Evolutionary conservation across 2,329 filamentous ascomycete species (phyloP).

Genomic region (Beauveria pseudobassiana): DNA sequence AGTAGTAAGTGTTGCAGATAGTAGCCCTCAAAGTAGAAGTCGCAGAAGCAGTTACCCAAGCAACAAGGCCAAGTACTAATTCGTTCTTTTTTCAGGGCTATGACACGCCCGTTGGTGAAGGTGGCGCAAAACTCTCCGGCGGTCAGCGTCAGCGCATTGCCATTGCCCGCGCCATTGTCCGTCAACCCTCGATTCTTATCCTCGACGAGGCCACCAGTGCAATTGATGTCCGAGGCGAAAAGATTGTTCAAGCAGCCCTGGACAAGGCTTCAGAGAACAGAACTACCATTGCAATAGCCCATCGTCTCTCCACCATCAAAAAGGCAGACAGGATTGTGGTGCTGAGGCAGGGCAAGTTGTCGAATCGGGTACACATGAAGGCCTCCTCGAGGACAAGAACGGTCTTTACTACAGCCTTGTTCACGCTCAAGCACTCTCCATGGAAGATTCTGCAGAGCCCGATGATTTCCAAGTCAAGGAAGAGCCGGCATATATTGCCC

Average conservation of each 20-base stretch:
- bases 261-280: slow-evolving; percentile 53
- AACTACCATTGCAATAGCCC: slow-evolving; percentile 68
- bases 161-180: slow-evolving; percentile 61
- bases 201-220: slow-evolving; percentile 73
- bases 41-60: not conserved
- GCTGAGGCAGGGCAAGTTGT: slow-evolving; percentile 58
- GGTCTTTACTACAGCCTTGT: slow-evolving; percentile 66
- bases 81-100: slow-evolving; percentile 45
- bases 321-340: slow-evolving; percentile 75
- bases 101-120: slow-evolving; percentile 67
- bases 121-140: slow-evolving; percentile 71
- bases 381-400: slow-evolving; percentile 51
- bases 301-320: slow-evolving; percentile 67
- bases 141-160: slow-evolving; percentile 67
- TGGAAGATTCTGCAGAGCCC: slow-evolving; percentile 38
- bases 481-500: slow-evolving; percentile 31
- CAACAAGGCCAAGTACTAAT: slow-evolving; percentile 9
- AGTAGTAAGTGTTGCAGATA: slow-evolving; percentile 27
- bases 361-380: slow-evolving; percentile 69
- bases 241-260: slow-evolving; percentile 54
- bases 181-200: slow-evolving; percentile 62
- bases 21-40: too few relatives aligned
- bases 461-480: slow-evolving; percentile 29
- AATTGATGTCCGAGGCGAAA: slow-evolving; percentile 48
- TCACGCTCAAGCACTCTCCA: slow-evolving; percentile 50